These are phyloP conservation scores for Diaporthe sp. DNA, from an alignment of 2,329 filamentous ascomycete species.

Conservation along the genomic window DNA sequence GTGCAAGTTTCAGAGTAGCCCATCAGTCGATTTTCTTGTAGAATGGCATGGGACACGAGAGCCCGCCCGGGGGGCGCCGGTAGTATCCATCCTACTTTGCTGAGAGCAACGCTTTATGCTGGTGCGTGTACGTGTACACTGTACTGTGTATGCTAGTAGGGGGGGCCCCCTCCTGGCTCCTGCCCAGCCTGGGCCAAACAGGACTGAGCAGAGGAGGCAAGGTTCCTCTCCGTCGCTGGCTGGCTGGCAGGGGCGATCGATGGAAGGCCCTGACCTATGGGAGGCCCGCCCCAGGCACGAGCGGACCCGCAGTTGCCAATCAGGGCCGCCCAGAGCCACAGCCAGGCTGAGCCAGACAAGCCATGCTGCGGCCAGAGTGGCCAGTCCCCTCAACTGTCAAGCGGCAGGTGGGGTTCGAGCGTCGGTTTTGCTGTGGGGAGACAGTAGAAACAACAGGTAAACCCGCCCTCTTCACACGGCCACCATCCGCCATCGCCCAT, in stretches of 20 bases:
- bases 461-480: neutral
- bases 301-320: slow-evolving; percentile 8
- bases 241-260: slow-evolving; percentile 17
- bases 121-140: neutral
- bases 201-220: neutral
- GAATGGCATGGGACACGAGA: slow-evolving; percentile 14
- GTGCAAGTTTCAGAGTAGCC: slow-evolving; percentile 13
- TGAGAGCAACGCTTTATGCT: neutral
- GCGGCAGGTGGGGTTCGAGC: slow-evolving; percentile 4
- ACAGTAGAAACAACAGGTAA: neutral
- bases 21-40: slow-evolving; percentile 25
- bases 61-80: slow-evolving; percentile 21
- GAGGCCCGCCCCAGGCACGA: neutral
- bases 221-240: slow-evolving; percentile 1
- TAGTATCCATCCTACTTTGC: neutral
- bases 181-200: neutral
- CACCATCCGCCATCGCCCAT: neutral
- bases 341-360: slow-evolving; percentile 9
- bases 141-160: slow-evolving; percentile 8
- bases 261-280: slow-evolving; percentile 2
- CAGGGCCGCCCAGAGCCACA: slow-evolving; percentile 1
- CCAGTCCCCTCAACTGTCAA: slow-evolving; percentile 21
- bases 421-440: neutral
- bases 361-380: slow-evolving; percentile 4
- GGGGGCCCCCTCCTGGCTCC: slow-evolving; percentile 4